Conservation (phyloP, 2,329 filamentous ascomycete species). For the Botryosphaeria dothidea region DNA sequence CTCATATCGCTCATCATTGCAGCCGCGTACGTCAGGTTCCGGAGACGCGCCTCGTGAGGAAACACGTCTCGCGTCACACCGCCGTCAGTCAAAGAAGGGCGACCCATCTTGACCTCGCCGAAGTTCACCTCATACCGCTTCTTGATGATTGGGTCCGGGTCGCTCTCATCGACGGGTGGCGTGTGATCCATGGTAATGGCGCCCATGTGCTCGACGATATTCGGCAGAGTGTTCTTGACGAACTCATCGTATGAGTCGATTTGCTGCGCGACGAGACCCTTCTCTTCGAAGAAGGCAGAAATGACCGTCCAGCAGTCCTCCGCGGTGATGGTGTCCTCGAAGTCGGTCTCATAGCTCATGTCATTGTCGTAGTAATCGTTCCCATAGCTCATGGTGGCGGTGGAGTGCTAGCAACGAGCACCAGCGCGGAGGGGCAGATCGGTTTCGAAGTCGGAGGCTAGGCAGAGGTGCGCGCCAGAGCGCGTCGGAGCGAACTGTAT, state of each 20-base stretch:
- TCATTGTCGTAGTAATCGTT: constrained; percentile 63
- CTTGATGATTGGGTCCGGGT: constrained; percentile 74
- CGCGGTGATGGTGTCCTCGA: constrained; percentile 75
- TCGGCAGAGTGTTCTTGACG: constrained; percentile 88
- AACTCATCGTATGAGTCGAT: constrained; percentile 99
- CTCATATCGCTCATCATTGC: constrained; percentile 88
- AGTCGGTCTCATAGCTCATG: constrained; percentile 38
- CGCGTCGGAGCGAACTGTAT: constrained; percentile 8
- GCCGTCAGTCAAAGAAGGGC: constrained; percentile 88
- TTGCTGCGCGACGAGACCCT: constrained; percentile 95
- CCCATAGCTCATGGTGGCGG: constrained; percentile 49
- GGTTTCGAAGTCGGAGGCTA: constrained; percentile 1
- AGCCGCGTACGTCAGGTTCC: constrained; percentile 93
- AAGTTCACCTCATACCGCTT: constrained; percentile 96
- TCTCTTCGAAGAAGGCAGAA: constrained; percentile 92
- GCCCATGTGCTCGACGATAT: constrained; percentile 89
- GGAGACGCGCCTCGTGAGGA: constrained; percentile 91
- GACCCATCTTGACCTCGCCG: constrained; percentile 82
- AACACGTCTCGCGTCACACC: constrained; percentile 82
- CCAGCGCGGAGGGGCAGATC: not conserved
- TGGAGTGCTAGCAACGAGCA: not conserved
- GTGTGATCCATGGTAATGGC: constrained; percentile 92
- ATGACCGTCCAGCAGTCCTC: constrained; percentile 99
- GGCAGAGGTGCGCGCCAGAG: constrained; percentile 10
- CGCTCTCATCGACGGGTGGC: constrained; percentile 72